Percentiles rank a stretch among this genome's conserved stretches.
Evolutionary conservation across 495 filamentous ascomycete species (phyloP).

Genomic region (Aspergillus cristatus): DNA sequence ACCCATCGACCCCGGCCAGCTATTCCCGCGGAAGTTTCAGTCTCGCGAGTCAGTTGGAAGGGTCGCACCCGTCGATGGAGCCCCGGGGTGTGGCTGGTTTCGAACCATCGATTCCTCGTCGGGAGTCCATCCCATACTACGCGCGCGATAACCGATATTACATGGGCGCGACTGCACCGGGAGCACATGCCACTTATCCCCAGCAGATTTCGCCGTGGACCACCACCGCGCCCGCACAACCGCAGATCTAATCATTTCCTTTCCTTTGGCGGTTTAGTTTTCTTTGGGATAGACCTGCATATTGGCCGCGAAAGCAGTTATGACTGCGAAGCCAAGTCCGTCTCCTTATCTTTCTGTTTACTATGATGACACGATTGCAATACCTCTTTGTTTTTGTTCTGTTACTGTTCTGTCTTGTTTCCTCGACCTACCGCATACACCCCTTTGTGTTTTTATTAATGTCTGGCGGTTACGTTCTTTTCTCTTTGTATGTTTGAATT

Average conservation of each 20-base stretch:
- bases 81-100: constrained; percentile 25
- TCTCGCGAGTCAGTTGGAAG: constrained; percentile 28
- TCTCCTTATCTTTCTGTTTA: constrained; percentile 5
- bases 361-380: constrained; percentile 16
- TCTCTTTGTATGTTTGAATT: constrained; percentile 8
- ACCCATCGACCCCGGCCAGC: constrained; percentile 28
- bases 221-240: constrained; percentile 36
- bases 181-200: constrained; percentile 28
- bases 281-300: no score
- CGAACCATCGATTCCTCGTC: constrained; percentile 30
- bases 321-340: no score
- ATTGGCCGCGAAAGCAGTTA: no score
- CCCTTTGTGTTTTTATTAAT: no score
- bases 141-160: constrained; percentile 30
- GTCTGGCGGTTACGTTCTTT: constrained; percentile 4
- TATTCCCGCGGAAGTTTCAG: constrained; percentile 35
- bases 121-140: constrained; percentile 34
- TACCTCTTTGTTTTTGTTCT: constrained; percentile 4
- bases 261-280: constrained; percentile 3
- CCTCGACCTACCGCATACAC: neutral
- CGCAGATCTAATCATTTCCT: constrained; percentile 26
- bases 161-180: constrained; percentile 17
- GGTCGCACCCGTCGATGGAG: constrained; percentile 19
- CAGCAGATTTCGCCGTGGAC: constrained; percentile 26
- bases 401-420: constrained; percentile 4